Conservation (phyloP, 257 asterid species). For the Solanum arcanum region DNA sequence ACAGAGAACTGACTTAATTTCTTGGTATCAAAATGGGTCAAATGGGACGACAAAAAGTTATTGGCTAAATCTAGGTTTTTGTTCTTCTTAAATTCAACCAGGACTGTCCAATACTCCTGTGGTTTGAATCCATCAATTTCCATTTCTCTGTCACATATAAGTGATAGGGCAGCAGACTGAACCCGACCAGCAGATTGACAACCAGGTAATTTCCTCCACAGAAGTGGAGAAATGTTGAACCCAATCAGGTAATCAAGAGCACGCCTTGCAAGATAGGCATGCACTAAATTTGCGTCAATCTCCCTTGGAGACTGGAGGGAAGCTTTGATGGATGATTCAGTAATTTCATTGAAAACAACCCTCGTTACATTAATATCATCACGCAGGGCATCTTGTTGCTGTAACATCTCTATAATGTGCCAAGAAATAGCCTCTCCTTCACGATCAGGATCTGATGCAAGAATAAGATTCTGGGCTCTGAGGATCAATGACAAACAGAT, state of each 20-base stretch:
- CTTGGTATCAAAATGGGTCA: constrained; percentile 45
- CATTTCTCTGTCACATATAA: constrained; percentile 80
- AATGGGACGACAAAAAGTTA: constrained; percentile 32
- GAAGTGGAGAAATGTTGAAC: constrained; percentile 83
- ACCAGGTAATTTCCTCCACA: constrained; percentile 94
- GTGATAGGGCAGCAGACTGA: constrained; percentile 90
- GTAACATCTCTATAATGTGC: constrained; percentile 93
- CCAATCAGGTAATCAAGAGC: constrained; percentile 97
- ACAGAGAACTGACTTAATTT: constrained; percentile 54
- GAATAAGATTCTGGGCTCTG: constrained; percentile 88
- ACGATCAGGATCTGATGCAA: constrained; percentile 97
- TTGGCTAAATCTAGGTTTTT: constrained; percentile 13
- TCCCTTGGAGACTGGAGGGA: constrained; percentile 81
- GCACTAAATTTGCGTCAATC: constrained; percentile 68
- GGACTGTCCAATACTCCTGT: constrained; percentile 77
- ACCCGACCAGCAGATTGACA: constrained; percentile 98
- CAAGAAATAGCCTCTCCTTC: constrained; percentile 99
- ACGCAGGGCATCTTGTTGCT: constrained; percentile 76
- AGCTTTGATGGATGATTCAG: constrained; percentile 77
- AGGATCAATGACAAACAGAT: constrained; percentile 20
- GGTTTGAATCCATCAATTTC: constrained; percentile 66
- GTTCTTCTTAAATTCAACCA: constrained; percentile 34
- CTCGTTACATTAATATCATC: constrained; percentile 64
- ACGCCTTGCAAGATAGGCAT: constrained; percentile 92
- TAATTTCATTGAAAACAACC: constrained; percentile 77